These are phyloP conservation scores for Fusarium beomiforme DNA, from an alignment of 2,329 filamentous ascomycete genomes.

Conservation along the genomic window DNA sequence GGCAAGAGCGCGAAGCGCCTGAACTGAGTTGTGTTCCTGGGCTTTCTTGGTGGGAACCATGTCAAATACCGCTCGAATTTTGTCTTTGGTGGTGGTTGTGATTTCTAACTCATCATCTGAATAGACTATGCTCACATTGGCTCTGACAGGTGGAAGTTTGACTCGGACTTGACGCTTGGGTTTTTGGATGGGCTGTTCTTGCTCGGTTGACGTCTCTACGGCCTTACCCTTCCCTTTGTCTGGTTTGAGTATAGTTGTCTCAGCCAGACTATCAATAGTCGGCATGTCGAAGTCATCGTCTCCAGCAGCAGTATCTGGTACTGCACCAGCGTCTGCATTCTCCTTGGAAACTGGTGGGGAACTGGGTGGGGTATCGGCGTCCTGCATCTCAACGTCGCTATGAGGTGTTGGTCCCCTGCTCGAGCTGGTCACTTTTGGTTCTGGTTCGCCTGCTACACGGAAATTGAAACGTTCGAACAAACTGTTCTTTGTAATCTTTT, in stretches of 20 bases:
- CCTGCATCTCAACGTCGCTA: conserved; percentile 62
- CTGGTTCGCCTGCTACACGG: conserved; percentile 54
- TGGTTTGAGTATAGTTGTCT: conserved; percentile 46
- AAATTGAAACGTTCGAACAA: conserved; percentile 89
- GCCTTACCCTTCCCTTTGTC: conserved; percentile 73
- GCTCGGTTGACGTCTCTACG: conserved; percentile 21
- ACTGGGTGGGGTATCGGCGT: conserved; percentile 75
- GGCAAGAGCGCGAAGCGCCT: conserved; percentile 77
- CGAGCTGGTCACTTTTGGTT: conserved; percentile 61
- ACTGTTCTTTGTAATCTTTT: conserved; percentile 85
- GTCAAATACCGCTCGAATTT: conserved; percentile 73
- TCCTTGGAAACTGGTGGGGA: conserved; percentile 64
- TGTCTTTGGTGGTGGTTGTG: conserved; percentile 58
- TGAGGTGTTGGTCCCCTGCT: conserved; percentile 63
- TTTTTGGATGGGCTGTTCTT: conserved; percentile 42
- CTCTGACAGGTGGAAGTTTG: conserved; percentile 55
- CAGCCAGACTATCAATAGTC: conserved; percentile 49
- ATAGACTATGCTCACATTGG: conserved; percentile 53
- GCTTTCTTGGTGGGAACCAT: conserved; percentile 70
- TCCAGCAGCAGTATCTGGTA: conserved; percentile 1
- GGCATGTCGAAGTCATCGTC: conserved; percentile 38
- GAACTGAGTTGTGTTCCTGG: conserved; percentile 71
- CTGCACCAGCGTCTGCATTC: background rate
- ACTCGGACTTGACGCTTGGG: conserved; percentile 62
- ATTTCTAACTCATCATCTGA: conserved; percentile 75